Conservation (phyloP, 495 filamentous ascomycete species). For the Aspergillus sparsus region DNA sequence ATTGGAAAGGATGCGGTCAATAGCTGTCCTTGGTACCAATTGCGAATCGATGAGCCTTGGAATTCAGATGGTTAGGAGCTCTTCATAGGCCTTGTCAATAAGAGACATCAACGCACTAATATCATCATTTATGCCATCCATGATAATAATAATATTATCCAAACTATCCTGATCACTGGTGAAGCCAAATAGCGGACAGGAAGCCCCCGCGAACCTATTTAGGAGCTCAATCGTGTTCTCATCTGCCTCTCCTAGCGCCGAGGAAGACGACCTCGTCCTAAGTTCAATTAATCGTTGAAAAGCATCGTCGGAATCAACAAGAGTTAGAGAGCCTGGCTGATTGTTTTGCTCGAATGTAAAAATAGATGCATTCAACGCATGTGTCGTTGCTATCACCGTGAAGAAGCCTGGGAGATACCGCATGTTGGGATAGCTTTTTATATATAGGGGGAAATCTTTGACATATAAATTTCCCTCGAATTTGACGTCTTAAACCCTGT, state of each 20-base stretch:
- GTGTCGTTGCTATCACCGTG: conserved; percentile 29
- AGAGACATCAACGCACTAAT: conserved; percentile 35
- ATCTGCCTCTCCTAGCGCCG: conserved; percentile 46
- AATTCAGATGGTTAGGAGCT: not conserved
- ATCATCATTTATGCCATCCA: conserved; percentile 49
- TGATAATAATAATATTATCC: conserved; percentile 42
- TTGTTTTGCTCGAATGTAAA: conserved; percentile 35
- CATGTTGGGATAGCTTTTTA: conserved; percentile 28
- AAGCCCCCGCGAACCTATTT: conserved; percentile 49
- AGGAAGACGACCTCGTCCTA: conserved; percentile 53
- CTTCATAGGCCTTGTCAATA: not conserved
- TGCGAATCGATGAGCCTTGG: conserved; percentile 28
- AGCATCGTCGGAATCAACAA: conserved; percentile 41
- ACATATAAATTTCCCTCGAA: not conserved
- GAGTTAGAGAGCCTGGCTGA: conserved; percentile 3
- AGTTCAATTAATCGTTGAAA: conserved; percentile 57
- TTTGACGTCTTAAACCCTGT: too few species aligned
- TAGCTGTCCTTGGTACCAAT: conserved; percentile 23
- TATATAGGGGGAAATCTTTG: not conserved
- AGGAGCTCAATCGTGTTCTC: conserved; percentile 48
- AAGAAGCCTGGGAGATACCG: conserved; percentile 31
- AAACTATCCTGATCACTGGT: conserved; percentile 15
- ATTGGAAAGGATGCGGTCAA: conserved; percentile 12
- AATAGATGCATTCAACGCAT: conserved; percentile 38
- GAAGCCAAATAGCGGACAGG: conserved; percentile 42